Percentiles rank a stretch among this genome's conserved stretches.
Evolutionary conservation across 202 grass and related monocot genomes (phyloP).

Genomic region (Eragrostis tef): DNA sequence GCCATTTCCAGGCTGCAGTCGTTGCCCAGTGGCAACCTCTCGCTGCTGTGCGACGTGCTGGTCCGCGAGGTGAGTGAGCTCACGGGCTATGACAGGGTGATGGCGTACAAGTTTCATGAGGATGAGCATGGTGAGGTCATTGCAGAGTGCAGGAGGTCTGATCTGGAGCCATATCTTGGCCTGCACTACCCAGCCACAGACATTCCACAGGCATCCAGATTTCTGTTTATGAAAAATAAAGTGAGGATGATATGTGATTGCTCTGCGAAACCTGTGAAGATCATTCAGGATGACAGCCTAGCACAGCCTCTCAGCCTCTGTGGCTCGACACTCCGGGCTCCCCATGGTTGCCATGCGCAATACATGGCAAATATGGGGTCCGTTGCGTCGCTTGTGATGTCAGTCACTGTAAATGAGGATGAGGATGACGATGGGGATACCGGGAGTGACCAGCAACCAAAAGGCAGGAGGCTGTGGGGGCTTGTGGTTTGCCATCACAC

Average conservation of each 20-base stretch:
- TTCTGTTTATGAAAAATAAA: slow-evolving; percentile 99
- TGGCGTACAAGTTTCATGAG: slow-evolving; percentile 97
- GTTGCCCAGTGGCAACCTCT: slow-evolving; percentile 84
- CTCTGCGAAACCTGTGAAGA: slow-evolving; percentile 58
- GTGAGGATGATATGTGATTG: slow-evolving; percentile 92
- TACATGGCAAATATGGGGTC: slow-evolving; percentile 99
- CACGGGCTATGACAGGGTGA: slow-evolving; percentile 87
- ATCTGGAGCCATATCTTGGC: slow-evolving; percentile 88
- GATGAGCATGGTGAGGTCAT: slow-evolving; percentile 97
- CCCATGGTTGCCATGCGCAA: slow-evolving; percentile 89
- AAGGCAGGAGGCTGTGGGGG: slow-evolving; percentile 85
- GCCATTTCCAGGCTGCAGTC: slow-evolving; percentile 94
- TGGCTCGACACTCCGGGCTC: slow-evolving; percentile 79
- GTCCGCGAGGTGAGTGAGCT: slow-evolving; percentile 88
- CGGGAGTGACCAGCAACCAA: slow-evolving; percentile 57
- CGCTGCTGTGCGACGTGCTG: slow-evolving; percentile 86
- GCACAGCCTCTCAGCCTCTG: slow-evolving; percentile 68
- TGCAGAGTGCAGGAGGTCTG: slow-evolving; percentile 80
- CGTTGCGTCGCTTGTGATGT: slow-evolving; percentile 88
- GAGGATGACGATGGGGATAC: slow-evolving; percentile 59
- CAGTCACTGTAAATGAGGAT: slow-evolving; percentile 76
- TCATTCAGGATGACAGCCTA: slow-evolving; percentile 79
- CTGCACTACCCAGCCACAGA: slow-evolving; percentile 96
- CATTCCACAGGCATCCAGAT: slow-evolving; percentile 84
- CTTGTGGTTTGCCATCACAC: slow-evolving; percentile 94